Evolutionary conservation across 129 eudicot genomes (phyloP), one percentile per base, ranked within the genome.

Genomic region (Pulicaria dysenterica): DNA sequence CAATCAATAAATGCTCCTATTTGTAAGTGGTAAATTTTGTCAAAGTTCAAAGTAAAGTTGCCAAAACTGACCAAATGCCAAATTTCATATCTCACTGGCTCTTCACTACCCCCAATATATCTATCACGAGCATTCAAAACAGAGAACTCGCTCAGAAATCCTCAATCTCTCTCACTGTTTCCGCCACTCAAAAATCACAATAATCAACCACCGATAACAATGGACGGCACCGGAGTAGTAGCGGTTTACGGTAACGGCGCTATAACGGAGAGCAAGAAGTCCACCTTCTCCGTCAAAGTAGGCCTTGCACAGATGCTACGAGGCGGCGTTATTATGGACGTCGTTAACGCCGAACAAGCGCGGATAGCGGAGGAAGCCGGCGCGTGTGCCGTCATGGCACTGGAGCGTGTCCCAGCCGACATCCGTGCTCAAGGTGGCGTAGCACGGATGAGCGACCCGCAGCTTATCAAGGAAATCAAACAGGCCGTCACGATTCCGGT

Each of bases 251-350:
- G 86, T 7, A 82, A 82, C 73, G 77, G 83, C 77, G 77, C 83
- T 13, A 31, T 78, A 16, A 69, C 86, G 16, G 83, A 82, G 70
- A 57, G 83, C 70, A 82, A 78, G 67, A 70, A 82, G 39, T 77
- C 83, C 0, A 85, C 96, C 8, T 82, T 67, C 77, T 78, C 86
- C 54, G 83, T 82, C 43, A 82, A 82, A 11, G 86, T 82, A 0
- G 86, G 86, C 4, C 70, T 82, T 0, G 86, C 86, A 6, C 86
- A 82, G 60, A 82, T 82, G 86, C 86, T 82, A 10, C 80, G 86
- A 0, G 86, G 86, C 70, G 86, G 86, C 74, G 86, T 78, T 9
- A 78, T 82, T 44, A 78, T 82, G 83, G 83, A 82, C 77, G 86
- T 82, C 51, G 80, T 78, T 8, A 82, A 73, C 80, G 83, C 80